Conservation (phyloP, 768 basidiomycete species). For the Psilocybe subaeruginosa region DNA sequence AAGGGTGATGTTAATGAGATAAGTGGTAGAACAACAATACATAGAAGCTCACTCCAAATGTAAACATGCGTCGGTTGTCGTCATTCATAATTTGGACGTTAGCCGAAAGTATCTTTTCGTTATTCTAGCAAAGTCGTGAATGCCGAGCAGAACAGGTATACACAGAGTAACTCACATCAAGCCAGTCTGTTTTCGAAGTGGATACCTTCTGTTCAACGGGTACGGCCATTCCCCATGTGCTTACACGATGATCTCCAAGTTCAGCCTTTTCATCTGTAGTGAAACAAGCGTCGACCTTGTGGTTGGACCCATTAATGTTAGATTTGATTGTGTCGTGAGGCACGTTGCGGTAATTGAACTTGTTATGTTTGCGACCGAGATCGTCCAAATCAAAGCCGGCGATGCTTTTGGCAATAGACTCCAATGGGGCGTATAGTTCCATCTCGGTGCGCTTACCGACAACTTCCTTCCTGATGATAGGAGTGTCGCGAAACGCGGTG, state of each 20-base stretch:
- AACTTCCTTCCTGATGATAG: no score
- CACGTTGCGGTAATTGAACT: neutral
- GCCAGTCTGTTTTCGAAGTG: neutral
- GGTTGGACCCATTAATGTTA: neutral
- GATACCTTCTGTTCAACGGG: neutral
- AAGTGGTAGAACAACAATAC: no score
- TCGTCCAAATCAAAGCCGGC: no score
- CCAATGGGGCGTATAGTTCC: neutral
- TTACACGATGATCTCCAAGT: neutral
- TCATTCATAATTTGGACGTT: conserved; percentile 1
- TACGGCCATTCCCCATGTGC: neutral
- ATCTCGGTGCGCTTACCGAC: neutral
- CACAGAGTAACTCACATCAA: neutral
- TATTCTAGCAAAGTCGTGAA: neutral
- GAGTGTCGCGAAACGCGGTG: neutral
- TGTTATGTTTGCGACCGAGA: neutral
- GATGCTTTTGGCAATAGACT: neutral
- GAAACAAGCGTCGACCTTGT: conserved; percentile 5
- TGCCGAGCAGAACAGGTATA: no score
- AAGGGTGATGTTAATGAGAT: neutral
- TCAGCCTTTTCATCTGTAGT: neutral
- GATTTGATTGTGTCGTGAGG: neutral
- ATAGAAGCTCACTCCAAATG: neutral
- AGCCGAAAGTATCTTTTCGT: neutral
- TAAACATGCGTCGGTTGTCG: neutral